Conservation (phyloP, 2,329 filamentous ascomycete species). For the Claviceps sp. region DNA sequence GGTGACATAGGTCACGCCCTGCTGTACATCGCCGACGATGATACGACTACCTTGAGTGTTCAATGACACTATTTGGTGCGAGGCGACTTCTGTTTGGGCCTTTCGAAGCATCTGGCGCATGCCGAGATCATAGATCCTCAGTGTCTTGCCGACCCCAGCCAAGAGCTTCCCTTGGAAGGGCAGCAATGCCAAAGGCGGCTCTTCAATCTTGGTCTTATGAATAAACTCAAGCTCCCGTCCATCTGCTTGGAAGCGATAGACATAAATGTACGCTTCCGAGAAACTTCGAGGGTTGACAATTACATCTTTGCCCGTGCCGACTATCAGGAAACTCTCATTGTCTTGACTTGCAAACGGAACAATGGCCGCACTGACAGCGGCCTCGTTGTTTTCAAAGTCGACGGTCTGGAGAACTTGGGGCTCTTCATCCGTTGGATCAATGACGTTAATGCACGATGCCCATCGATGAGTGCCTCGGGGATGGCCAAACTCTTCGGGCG, state of each 20-base stretch:
- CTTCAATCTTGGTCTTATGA: slow-evolving; percentile 87
- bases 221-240: slow-evolving; percentile 88
- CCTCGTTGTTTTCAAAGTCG: slow-evolving; percentile 80
- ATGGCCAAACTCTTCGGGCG: slow-evolving; percentile 78
- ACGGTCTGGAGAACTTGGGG: slow-evolving; percentile 57
- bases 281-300: slow-evolving; percentile 63
- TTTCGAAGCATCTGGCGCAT: slow-evolving; percentile 89
- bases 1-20: slow-evolving; percentile 82
- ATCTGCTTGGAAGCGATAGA: slow-evolving; percentile 79
- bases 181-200: slow-evolving; percentile 81
- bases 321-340: slow-evolving; percentile 79
- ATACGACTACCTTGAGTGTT: slow-evolving; percentile 87
- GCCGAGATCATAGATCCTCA: slow-evolving; percentile 86
- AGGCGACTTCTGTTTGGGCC: slow-evolving; percentile 64
- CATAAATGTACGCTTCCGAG: slow-evolving; percentile 72
- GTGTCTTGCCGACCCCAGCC: slow-evolving; percentile 68
- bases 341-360: slow-evolving; percentile 83
- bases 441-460: slow-evolving; percentile 88
- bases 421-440: slow-evolving; percentile 71
- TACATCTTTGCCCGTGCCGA: slow-evolving; percentile 90
- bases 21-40: slow-evolving; percentile 81
- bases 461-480: slow-evolving; percentile 73
- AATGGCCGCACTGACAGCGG: slow-evolving; percentile 72
- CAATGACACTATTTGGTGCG: slow-evolving; percentile 75
- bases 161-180: slow-evolving; percentile 83